Percentiles rank a stretch among this genome's conserved stretches.
Evolutionary conservation across 208 protist species (phyloP).

Genomic region (Strigomonas culicis): DNA sequence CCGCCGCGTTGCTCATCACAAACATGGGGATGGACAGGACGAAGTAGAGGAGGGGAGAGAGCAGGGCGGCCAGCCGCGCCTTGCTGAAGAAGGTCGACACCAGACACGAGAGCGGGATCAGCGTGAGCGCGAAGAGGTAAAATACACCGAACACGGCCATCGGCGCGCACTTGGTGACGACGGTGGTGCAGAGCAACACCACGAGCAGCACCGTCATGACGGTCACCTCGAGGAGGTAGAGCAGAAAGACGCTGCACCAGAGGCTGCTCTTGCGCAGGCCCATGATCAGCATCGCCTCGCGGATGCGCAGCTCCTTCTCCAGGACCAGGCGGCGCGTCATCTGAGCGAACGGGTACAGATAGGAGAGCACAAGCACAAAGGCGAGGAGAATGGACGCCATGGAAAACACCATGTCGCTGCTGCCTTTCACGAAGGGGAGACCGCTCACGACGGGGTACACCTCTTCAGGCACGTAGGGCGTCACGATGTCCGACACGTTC

Average conservation of each 20-base stretch:
- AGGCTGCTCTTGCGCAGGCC: conserved; percentile 56
- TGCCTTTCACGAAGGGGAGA: too few relatives aligned
- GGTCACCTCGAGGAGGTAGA: conserved; percentile 51
- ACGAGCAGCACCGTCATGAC: conserved; percentile 51
- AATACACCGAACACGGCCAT: conserved; percentile 54
- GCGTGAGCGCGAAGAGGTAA: conserved; percentile 40
- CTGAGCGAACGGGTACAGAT: conserved; percentile 74
- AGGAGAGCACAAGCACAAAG: conserved; percentile 70
- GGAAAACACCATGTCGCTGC: conserved; percentile 22
- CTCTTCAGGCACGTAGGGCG: conserved; percentile 41
- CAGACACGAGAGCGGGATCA: conserved; percentile 50
- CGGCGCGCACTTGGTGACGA: conserved; percentile 27
- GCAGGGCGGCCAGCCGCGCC: conserved; percentile 46
- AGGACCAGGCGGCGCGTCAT: conserved; percentile 76
- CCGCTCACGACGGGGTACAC: conserved; percentile 37
- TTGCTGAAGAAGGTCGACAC: conserved; percentile 73
- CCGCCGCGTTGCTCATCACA: conserved; percentile 31
- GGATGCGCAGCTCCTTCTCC: conserved; percentile 84
- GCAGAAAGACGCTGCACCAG: conserved; percentile 56
- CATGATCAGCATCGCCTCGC: conserved; percentile 87
- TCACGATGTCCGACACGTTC: conserved; percentile 10
- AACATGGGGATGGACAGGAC: conserved; percentile 56
- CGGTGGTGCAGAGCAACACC: conserved; percentile 49
- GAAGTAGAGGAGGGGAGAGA: conserved; percentile 77
- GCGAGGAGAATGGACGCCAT: conserved; percentile 28